Base-by-base conservation (phyloP, 495 filamentous ascomycete genomes). In the Daldinia childiae region DNA sequence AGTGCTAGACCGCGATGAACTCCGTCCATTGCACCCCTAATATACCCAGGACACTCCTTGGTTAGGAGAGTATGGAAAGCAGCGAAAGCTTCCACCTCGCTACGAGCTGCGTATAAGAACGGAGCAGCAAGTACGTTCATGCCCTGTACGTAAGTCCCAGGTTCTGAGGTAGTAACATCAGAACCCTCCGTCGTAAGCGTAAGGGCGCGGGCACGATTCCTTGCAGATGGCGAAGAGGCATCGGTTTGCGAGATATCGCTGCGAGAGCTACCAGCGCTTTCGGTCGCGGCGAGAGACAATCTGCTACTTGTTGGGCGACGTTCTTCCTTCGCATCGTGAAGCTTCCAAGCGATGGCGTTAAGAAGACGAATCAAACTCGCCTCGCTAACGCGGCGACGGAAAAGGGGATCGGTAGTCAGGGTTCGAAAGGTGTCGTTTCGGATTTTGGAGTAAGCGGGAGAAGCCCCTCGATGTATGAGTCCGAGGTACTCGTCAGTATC, bases 41-140 rank as follows among this genome's bases (percentile, higher is more conserved):
- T 93, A 78, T 99, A 99, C 9, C 92, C 94, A 0, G 96, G 95
- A 69, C 92, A 93, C 81, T 98, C 95, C 38, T 85, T 85, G 8
- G 93, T 95, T 68, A 98, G 89, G 68, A 97, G 94, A 43, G 89
- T 88, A 75, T 96, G 88, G 78, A 99, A 98, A 9, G 93, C 89
- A 29, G 92, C 89, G 63, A 97, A 98, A 11, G 96, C 95, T 77
- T 99, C 93, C 0, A 93, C 92, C 79, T 99, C 95, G 74, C 92
- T 97, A 66, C 92, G 90, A 17, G 95, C 94, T 3, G 94, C 93
- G 79, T 99, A 99, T 45, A 98, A 86, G 74, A 99, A 98, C 0
- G 95, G 96, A 8, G 95, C 95, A 38, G 93, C 94, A n/a, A 99
- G 87, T n/a, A 98, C 95, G 76, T 98, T 99, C 95, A 99, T 98